A percentile compares a stretch with the other conserved stretches of the same genome.
Conservation (phyloP, 2,329 filamentous ascomycete genomes). For the Cladosporium phlei region DNA sequence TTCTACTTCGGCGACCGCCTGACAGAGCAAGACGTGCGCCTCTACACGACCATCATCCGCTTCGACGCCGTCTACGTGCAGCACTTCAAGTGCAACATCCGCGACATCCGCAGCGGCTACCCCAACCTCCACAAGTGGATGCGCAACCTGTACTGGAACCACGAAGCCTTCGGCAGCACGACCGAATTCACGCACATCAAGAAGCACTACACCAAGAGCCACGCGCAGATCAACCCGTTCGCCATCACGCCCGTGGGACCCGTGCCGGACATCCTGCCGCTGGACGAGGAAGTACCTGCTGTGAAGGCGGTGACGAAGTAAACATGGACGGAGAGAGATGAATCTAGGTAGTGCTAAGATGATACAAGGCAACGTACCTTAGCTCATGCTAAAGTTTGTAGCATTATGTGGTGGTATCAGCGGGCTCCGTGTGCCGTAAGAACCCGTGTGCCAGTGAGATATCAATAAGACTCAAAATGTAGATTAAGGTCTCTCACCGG, state of each 20-base stretch:
- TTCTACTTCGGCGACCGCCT: conserved; percentile 44
- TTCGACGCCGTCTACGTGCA: conserved; percentile 62
- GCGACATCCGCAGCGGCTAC: conserved; percentile 79
- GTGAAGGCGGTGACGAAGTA: conserved; percentile 35
- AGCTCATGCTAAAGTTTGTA: no score
- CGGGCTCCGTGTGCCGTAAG: no score
- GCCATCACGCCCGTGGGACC: conserved; percentile 81
- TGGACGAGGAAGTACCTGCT: conserved; percentile 71
- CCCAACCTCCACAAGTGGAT: conserved; percentile 78
- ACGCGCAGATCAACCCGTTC: conserved; percentile 60
- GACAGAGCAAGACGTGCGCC: conserved; percentile 49
- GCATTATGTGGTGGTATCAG: no score
- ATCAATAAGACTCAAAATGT: no score
- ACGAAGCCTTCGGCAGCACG: conserved; percentile 71
- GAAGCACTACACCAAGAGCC: conserved; percentile 65
- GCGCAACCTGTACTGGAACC: conserved; percentile 77
- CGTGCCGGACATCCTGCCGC: conserved; percentile 70
- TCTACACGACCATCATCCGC: conserved; percentile 57
- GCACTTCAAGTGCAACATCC: conserved; percentile 72
- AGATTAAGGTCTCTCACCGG: no score
- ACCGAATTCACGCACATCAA: conserved; percentile 96
- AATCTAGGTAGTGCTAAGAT: no score
- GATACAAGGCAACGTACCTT: no score
- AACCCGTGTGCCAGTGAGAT: no score
- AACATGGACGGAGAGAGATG: no score